Evolutionary conservation across 2,329 filamentous ascomycete genomes (phyloP).

Genomic region (Emydomyces testavorans): DNA sequence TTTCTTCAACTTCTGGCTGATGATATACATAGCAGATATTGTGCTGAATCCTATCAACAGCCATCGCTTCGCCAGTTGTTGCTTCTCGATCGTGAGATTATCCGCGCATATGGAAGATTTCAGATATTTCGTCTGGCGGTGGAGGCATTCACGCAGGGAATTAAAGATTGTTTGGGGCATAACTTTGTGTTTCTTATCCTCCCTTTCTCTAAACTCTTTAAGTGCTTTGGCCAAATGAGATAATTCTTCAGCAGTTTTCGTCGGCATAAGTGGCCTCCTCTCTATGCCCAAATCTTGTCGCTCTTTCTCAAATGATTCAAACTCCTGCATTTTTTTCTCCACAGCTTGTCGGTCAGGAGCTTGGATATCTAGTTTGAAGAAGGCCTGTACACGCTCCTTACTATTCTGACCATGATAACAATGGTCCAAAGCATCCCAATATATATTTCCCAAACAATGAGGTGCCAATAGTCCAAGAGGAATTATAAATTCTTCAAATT

Average conservation of each 20-base stretch:
- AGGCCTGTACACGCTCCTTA: neutral
- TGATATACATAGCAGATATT: neutral
- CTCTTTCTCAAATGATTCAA: slow-evolving; percentile 8
- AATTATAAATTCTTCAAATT: neutral
- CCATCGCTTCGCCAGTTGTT: neutral
- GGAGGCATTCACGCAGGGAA: too few relatives aligned
- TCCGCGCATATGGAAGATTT: neutral
- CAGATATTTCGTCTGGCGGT: neutral
- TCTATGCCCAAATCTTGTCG: slow-evolving; percentile 6
- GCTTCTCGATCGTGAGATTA: neutral
- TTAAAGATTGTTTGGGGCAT: neutral
- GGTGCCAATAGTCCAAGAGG: slow-evolving; percentile 8
- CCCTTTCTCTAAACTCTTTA: neutral
- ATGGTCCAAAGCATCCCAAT: slow-evolving; percentile 7
- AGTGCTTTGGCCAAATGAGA: neutral
- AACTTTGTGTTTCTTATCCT: neutral
- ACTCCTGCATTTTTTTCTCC: neutral
- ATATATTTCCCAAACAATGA: slow-evolving; percentile 8
- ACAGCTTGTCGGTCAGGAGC: neutral
- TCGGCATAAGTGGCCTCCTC: neutral
- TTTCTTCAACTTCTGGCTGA: neutral
- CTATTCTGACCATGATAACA: slow-evolving; percentile 4
- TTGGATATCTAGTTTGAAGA: slow-evolving; percentile 2
- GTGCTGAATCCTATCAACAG: neutral
- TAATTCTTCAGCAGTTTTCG: neutral